Evolutionary conservation across 1,284 basidiomycete species (phyloP).

Genomic region (Vanrija sp.): DNA sequence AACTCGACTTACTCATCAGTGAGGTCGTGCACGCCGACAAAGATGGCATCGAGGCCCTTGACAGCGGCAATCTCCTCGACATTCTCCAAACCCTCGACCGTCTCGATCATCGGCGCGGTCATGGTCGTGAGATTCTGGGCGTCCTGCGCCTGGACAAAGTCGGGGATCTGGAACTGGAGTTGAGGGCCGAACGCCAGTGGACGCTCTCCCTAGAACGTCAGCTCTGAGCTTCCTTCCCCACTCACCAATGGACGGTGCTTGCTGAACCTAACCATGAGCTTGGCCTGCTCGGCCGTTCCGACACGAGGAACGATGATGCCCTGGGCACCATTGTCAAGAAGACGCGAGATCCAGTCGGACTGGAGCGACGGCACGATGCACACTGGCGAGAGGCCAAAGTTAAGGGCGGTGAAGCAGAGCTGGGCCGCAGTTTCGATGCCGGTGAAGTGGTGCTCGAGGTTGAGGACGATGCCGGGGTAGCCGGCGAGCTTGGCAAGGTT

Average conservation of each 20-base stretch:
- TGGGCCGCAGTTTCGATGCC: slow-evolving; percentile 23
- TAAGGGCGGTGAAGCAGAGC: slow-evolving; percentile 16
- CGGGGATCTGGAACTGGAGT: slow-evolving; percentile 11
- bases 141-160: slow-evolving; percentile 2
- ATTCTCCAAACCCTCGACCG: slow-evolving; percentile 34
- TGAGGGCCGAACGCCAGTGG: slow-evolving; percentile 4
- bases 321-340: slow-evolving; percentile 26
- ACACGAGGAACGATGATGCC: slow-evolving; percentile 29
- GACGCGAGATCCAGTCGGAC: slow-evolving; percentile 30
- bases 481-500: slow-evolving; percentile 24
- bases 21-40: slow-evolving; percentile 23
- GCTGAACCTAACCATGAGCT: slow-evolving; percentile 19
- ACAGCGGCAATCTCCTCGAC: slow-evolving; percentile 40
- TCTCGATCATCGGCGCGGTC: slow-evolving; percentile 30
- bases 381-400: slow-evolving; percentile 26
- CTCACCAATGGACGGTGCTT: slow-evolving; percentile 25
- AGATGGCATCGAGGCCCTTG: slow-evolving; percentile 27
- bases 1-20: slow-evolving; percentile 2
- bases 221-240: not conserved
- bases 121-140: slow-evolving; percentile 10
- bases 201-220: not conserved
- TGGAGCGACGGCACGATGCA: slow-evolving; percentile 24
- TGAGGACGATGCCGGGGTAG: slow-evolving; percentile 24
- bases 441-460: slow-evolving; percentile 26
- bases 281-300: slow-evolving; percentile 21